Evolutionary conservation across 108 stramenopile genomes (phyloP).

Genomic region (Cyclotella kingstonii): DNA sequence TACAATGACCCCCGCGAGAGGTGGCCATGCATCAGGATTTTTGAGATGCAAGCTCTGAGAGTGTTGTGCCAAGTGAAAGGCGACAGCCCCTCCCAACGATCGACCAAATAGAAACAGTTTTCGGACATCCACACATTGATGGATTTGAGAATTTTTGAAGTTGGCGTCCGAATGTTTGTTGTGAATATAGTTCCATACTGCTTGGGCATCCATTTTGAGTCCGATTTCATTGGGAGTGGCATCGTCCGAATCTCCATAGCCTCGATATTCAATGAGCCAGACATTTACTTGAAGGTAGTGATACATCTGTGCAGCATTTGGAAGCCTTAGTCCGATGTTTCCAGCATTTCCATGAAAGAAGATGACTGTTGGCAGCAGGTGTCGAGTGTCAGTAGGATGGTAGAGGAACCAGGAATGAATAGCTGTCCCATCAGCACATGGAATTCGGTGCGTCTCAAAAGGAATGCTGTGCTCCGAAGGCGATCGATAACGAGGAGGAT

Average conservation of each 20-base stretch:
- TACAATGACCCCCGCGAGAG: constrained; percentile 85
- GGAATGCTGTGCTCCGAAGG: constrained; percentile 65
- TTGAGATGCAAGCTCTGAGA: constrained; percentile 39
- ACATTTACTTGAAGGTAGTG: constrained; percentile 68
- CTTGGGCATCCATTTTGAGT: constrained; percentile 85
- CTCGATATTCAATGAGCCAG: constrained; percentile 92
- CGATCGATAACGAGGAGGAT: constrained; percentile 69
- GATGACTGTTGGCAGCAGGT: constrained; percentile 72
- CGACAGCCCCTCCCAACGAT: constrained; percentile 92
- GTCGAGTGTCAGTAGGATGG: constrained; percentile 42
- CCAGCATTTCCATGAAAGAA: constrained; percentile 99
- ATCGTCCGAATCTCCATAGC: constrained; percentile 81
- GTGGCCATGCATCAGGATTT: constrained; percentile 1
- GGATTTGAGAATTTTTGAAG: too few relatives aligned
- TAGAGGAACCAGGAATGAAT: constrained; percentile 88
- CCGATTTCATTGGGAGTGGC: constrained; percentile 71
- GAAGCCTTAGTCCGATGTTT: constrained; percentile 92
- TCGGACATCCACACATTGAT: constrained; percentile 56
- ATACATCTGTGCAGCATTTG: constrained; percentile 82
- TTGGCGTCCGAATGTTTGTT: too few relatives aligned
- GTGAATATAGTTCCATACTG: constrained; percentile 46
- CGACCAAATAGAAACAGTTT: constrained; percentile 87
- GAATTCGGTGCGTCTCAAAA: constrained; percentile 63
- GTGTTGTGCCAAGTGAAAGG: constrained; percentile 79
- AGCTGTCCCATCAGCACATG: constrained; percentile 56